These are phyloP conservation scores for Colletotrichum sp. DNA, from an alignment of 2,329 filamentous ascomycete genomes.

Conservation along the genomic window DNA sequence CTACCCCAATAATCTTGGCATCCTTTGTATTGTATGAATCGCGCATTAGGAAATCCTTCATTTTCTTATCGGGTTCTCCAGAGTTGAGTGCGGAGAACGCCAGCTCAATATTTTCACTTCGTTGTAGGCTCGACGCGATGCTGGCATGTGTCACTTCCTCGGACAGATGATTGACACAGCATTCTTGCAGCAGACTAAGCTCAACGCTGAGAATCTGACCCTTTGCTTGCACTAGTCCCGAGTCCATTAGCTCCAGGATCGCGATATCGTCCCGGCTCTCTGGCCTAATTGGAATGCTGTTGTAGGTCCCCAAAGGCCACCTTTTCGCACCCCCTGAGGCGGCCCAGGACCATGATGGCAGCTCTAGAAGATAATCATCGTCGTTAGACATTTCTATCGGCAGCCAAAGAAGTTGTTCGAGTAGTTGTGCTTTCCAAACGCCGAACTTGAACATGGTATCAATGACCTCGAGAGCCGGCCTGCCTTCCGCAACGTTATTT, in stretches of 20 bases:
- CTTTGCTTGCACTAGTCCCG: background rate
- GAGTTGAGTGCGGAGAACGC: background rate
- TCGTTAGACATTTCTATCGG: background rate
- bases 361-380: background rate
- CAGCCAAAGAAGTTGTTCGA: background rate
- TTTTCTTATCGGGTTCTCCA: rapidly evolving
- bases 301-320: background rate
- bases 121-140: background rate
- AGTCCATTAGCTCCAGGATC: background rate
- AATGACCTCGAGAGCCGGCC: background rate
- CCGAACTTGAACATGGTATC: background rate
- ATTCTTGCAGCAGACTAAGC: background rate
- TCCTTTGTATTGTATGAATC: background rate
- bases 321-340: background rate
- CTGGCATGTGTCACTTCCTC: background rate
- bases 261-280: background rate
- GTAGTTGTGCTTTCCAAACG: background rate
- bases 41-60: background rate
- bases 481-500: background rate
- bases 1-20: background rate
- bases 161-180: background rate
- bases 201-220: background rate
- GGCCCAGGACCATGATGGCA: background rate
- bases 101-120: background rate
- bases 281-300: background rate